These are phyloP conservation scores for Aureobasidium sp. DNA, from an alignment of 2,329 filamentous ascomycete genomes.

Conservation along the genomic window DNA sequence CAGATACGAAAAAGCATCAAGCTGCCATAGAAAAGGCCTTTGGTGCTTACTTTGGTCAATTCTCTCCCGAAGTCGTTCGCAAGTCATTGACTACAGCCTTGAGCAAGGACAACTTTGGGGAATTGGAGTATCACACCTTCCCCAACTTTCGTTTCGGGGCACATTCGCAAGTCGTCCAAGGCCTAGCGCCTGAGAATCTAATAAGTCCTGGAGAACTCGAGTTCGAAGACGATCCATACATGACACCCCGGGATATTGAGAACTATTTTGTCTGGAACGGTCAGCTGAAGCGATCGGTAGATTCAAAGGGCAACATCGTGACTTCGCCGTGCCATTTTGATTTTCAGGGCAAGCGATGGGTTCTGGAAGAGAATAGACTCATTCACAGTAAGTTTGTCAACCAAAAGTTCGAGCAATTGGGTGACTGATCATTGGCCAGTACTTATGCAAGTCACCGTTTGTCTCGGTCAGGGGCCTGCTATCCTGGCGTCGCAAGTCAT, in stretches of 20 bases:
- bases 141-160: background rate
- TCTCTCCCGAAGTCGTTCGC: background rate
- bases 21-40: background rate
- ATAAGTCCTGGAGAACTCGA: background rate
- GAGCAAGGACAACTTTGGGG: background rate
- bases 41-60: background rate
- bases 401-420: background rate
- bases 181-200: background rate
- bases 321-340: background rate
- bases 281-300: background rate
- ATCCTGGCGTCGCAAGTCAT: background rate
- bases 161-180: background rate
- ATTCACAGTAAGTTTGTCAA: background rate
- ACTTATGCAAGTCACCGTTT: background rate
- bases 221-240: background rate
- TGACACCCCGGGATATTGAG: slow-evolving; percentile 1
- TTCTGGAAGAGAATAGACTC: slow-evolving; percentile 1
- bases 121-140: background rate
- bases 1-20: background rate
- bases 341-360: slow-evolving; percentile 1
- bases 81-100: background rate
- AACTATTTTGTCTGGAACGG: slow-evolving; percentile 1
- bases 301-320: background rate
- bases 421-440: background rate
- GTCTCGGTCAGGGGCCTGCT: background rate